These are phyloP conservation scores for Vaucheria bursata DNA, from an alignment of 352 stramenopile species.

Conservation along the genomic window DNA sequence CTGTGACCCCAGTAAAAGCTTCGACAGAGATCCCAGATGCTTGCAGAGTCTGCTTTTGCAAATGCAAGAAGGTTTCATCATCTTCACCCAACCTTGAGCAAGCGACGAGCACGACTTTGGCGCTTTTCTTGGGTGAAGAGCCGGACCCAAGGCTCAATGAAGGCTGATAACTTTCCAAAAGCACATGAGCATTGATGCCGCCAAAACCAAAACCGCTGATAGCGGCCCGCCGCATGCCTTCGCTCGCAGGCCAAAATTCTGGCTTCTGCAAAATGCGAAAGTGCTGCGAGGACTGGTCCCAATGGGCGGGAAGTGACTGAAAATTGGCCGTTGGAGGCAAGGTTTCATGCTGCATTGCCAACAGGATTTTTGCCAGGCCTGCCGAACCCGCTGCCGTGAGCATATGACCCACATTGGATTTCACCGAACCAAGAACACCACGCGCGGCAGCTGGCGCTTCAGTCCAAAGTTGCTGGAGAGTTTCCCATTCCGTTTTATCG, in stretches of 20 bases:
- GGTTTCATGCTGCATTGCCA: neutral
- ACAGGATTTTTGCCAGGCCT: slow-evolving; percentile 45
- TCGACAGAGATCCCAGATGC: no score
- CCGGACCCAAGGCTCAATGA: no score
- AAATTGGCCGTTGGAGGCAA: neutral
- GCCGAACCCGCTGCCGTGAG: slow-evolving; percentile 46
- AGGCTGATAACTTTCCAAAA: no score
- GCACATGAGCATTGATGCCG: neutral
- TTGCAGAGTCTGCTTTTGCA: no score
- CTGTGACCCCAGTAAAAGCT: no score
- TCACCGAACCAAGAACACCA: slow-evolving; percentile 43
- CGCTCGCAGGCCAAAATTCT: neutral
- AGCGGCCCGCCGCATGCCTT: neutral
- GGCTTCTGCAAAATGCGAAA: neutral
- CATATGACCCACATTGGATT: slow-evolving; percentile 51
- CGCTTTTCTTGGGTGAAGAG: no score
- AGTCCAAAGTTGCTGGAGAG: slow-evolving; percentile 10
- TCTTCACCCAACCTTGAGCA: no score
- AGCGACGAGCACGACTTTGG: no score
- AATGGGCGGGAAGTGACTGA: neutral
- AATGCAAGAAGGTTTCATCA: no score
- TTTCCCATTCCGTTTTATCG: slow-evolving; percentile 50
- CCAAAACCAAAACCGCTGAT: neutral
- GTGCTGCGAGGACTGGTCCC: neutral
- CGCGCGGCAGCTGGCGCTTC: no score